Base-by-base conservation (phyloP, 2,329 filamentous ascomycete species). In the Amauroascus niger region DNA sequence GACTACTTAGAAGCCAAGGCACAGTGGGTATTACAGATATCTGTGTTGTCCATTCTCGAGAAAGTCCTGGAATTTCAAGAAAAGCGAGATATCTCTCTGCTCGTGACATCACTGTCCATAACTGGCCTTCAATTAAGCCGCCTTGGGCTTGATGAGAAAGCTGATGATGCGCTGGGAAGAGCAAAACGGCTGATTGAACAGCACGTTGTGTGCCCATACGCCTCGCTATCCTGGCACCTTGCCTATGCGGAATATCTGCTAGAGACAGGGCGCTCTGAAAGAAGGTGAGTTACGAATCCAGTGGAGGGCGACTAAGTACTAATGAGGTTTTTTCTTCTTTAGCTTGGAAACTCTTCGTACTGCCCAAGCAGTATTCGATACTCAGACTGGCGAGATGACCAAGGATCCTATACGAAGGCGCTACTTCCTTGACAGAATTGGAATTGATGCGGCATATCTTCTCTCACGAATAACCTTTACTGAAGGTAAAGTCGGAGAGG, bases 211-310 rank as follows among this genome's bases (percentile, higher is more conserved):
- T 72, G 75, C 2, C 67, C 69, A 8, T 68, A 77, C 48, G 71
- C 75, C 13, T 69, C 66, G 26, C 60, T 84, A 13, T 73, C 75
- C 32, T 85, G 85, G 65, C 79, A 89, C 59, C 70, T 95, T 6
- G 80, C 82, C 0, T 82, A 83, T 57, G 83, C 86, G 0, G 87
- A 95, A 65, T 88, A 89, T 65, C 75, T 84, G 26, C 72, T 90
- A 16, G 79, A 79, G 1, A 78, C 83, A 11, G 85, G 84, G 8
- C 81, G 82, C 48, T 70, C 79, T 14, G 76, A 82, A 8, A 82
- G 85, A 68, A 84, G 75, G 69, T 71, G 64, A 60, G 60, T 3
- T 14, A 65, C 74, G 64, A 63, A 69, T 69, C 26, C 51, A 70
- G 69, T 54, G 67, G 67, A n/a, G 16, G 2, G 14, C n/a, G 9